Percentiles rank a stretch among this genome's conserved stretches.
phyloP scores from a whole-genome alignment of 1,284 basidiomycete species.

The Melampsora larici-populina region DNA sequence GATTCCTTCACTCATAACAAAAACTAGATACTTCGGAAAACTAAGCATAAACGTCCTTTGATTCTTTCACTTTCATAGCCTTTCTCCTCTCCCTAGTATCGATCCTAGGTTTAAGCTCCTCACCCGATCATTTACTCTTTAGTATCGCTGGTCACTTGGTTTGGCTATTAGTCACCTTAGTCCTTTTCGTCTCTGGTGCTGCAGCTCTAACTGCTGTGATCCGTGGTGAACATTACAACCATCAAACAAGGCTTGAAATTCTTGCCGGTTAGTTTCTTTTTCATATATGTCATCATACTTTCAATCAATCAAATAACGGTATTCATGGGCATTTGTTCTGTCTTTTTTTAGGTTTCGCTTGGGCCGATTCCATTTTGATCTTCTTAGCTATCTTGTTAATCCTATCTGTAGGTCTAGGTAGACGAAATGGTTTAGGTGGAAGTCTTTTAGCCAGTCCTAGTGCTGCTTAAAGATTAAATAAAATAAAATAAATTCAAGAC shows the following conservation, averaged over 20 bases:
- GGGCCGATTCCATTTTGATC: conserved; percentile 37
- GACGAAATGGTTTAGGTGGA: conserved; percentile 28
- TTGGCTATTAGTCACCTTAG: conserved; percentile 21
- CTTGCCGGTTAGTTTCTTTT: conserved; percentile 17
- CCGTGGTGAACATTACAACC: conserved; percentile 3
- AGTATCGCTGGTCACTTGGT: conserved; percentile 24
- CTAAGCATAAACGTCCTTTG: too few species aligned
- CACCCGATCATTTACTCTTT: conserved; percentile 23
- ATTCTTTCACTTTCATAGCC: too few species aligned
- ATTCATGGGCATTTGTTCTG: background rate
- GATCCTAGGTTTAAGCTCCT: background rate
- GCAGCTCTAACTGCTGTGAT: conserved; percentile 30
- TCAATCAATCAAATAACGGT: background rate
- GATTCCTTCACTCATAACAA: too few species aligned
- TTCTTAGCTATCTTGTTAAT: conserved; percentile 7
- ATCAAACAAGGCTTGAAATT: conserved; percentile 30
- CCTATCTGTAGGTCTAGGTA: conserved; percentile 14
- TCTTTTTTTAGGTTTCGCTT: conserved; percentile 24
- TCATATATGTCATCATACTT: too few species aligned
- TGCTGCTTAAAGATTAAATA: background rate
- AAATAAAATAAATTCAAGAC: background rate
- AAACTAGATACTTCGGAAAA: too few species aligned
- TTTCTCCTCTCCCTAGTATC: conserved; percentile 10
- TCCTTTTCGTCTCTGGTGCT: conserved; percentile 32
- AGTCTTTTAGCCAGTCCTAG: conserved; percentile 24